phyloP scores from a whole-genome alignment of 129 eudicot genomes.

The Ambrosia trifida region DNA sequence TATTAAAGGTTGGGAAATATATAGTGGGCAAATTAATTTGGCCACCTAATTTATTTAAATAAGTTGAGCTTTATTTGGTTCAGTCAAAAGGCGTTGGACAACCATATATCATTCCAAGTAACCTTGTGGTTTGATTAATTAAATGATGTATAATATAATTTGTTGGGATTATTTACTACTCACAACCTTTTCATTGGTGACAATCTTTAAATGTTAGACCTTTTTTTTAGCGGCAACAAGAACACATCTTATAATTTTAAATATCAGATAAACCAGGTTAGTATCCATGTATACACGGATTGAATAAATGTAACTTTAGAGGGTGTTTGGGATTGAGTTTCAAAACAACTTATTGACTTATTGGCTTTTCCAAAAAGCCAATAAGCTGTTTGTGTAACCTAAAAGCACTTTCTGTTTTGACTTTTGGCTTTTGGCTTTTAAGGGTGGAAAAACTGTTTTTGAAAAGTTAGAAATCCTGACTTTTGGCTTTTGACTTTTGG shows the following conservation, averaged over 20 bases:
- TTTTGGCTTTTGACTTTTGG: too few relatives aligned
- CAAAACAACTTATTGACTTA: too few relatives aligned
- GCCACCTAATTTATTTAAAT: slow-evolving; percentile 20
- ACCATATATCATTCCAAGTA: slow-evolving; percentile 9
- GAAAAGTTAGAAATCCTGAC: too few relatives aligned
- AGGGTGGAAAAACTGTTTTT: too few relatives aligned
- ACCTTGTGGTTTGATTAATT: background rate
- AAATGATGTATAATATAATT: background rate
- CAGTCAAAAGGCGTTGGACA: slow-evolving; percentile 24
- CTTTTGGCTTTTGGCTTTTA: too few relatives aligned
- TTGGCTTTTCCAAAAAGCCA: too few relatives aligned
- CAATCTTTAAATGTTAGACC: background rate
- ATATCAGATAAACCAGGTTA: too few relatives aligned
- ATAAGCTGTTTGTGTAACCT: too few relatives aligned
- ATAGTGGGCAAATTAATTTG: slow-evolving; percentile 16
- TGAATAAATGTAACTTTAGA: too few relatives aligned
- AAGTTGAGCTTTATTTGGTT: background rate
- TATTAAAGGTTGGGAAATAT: slow-evolving; percentile 21
- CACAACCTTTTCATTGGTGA: background rate
- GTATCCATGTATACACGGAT: too few relatives aligned
- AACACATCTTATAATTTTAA: background rate
- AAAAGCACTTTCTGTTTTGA: too few relatives aligned
- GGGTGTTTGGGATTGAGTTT: too few relatives aligned
- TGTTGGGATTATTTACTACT: background rate
- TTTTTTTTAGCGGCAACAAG: background rate